Conservation (phyloP, 2,329 filamentous ascomycete species). For the Aquanectria penicillioides region DNA sequence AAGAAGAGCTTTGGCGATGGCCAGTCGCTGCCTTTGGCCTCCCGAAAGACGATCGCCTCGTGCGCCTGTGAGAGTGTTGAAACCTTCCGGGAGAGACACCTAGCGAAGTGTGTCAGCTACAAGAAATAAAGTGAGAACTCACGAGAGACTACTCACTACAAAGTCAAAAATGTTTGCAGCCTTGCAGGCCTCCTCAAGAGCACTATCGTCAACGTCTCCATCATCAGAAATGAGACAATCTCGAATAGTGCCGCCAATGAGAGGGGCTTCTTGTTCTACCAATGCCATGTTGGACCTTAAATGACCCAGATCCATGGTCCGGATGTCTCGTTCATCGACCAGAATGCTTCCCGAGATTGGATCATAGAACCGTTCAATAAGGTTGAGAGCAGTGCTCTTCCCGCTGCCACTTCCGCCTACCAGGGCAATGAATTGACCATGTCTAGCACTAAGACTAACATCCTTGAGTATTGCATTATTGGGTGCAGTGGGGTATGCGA, state of each 20-base stretch:
- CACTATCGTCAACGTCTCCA: not conserved
- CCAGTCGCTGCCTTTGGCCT: conserved; percentile 11
- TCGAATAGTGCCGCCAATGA: not conserved
- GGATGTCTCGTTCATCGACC: not conserved
- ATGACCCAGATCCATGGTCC: not conserved
- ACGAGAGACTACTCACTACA: not conserved
- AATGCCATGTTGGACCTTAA: conserved; percentile 6
- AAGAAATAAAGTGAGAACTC: not conserved
- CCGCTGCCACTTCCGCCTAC: conserved; percentile 1
- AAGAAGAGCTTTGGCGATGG: conserved; percentile 6
- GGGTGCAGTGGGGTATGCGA: not conserved
- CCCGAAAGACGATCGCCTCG: conserved; percentile 4
- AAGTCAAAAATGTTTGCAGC: conserved; percentile 9
- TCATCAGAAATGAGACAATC: conserved; percentile 1
- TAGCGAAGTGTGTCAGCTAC: not conserved
- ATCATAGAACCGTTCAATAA: not conserved
- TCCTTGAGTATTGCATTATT: not conserved
- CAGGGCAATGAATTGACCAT: not conserved
- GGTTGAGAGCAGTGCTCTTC: conserved; percentile 1
- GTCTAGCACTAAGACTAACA: not conserved
- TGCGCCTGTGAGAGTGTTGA: conserved; percentile 5
- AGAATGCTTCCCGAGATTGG: not conserved
- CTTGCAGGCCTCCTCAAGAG: conserved; percentile 3
- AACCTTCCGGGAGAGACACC: conserved; percentile 8
- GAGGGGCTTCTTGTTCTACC: conserved; percentile 8